Percentiles rank a stretch among this genome's conserved stretches.
phyloP scores from a whole-genome alignment of 805 yeast species.

The Hemisphaericaspora nanyangensis region DNA sequence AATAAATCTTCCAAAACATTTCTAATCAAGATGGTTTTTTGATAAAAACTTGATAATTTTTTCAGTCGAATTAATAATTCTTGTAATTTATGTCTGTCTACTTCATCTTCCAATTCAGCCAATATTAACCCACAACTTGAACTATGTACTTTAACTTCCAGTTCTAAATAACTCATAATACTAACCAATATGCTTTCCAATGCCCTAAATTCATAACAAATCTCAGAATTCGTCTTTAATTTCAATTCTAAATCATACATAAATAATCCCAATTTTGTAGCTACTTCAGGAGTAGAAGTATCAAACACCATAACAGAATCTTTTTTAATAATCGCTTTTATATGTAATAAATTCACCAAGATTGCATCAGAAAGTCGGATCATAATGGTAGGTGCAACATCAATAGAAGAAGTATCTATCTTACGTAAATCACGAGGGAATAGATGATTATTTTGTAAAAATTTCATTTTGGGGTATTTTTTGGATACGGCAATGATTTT shows the following conservation, averaged over 20 bases:
- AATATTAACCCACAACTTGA: constrained; percentile 59
- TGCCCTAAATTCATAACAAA: constrained; percentile 70
- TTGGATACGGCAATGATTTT: constrained; percentile 65
- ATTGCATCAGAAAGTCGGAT: constrained; percentile 73
- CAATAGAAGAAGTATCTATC: constrained; percentile 68
- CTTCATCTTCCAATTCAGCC: constrained; percentile 70
- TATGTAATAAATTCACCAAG: constrained; percentile 77
- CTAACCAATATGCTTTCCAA: constrained; percentile 78
- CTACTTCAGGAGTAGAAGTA: constrained; percentile 62
- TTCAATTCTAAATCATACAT: constrained; percentile 83
- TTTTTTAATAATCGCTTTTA: constrained; percentile 81
- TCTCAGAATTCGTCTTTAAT: constrained; percentile 33
- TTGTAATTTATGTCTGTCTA: constrained; percentile 70
- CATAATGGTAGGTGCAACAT: constrained; percentile 85
- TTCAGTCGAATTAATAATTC: constrained; percentile 73
- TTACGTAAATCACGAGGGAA: constrained; percentile 86
- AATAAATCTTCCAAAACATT: constrained; percentile 79
- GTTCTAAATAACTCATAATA: constrained; percentile 74
- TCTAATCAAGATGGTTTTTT: constrained; percentile 69
- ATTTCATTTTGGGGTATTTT: constrained; percentile 68
- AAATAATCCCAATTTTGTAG: constrained; percentile 66
- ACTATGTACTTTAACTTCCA: constrained; percentile 62
- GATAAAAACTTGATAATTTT: constrained; percentile 66
- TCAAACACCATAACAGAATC: constrained; percentile 84
- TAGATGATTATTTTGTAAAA: constrained; percentile 65